Percentiles rank a stretch among this genome's conserved stretches.
phyloP scores from a whole-genome alignment of 345 rosid genomes.

The Laguncularia racemosa region DNA sequence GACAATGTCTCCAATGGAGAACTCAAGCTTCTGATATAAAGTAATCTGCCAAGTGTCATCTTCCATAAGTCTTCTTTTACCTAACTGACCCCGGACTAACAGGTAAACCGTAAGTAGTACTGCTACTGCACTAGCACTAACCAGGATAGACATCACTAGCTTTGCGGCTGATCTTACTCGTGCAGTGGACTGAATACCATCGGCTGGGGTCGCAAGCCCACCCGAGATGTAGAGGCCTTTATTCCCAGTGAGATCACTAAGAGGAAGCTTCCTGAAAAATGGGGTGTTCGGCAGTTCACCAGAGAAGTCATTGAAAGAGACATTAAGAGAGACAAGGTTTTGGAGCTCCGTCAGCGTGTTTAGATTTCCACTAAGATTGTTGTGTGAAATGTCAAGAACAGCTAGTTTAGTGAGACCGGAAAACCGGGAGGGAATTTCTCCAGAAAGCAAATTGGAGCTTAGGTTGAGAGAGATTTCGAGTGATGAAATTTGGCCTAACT shows the following conservation, averaged over 20 bases:
- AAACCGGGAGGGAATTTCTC: slow-evolving; percentile 64
- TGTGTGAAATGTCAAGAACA: slow-evolving; percentile 75
- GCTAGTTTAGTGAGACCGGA: slow-evolving; percentile 68
- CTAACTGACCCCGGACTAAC: slow-evolving; percentile 37
- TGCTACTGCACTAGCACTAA: slow-evolving; percentile 55
- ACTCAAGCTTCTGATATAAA: slow-evolving; percentile 76
- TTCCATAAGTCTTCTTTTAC: slow-evolving; percentile 23
- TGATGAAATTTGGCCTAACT: slow-evolving; percentile 59
- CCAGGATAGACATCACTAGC: slow-evolving; percentile 51
- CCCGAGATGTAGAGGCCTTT: slow-evolving; percentile 48
- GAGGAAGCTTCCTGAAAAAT: slow-evolving; percentile 73
- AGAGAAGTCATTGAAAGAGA: slow-evolving; percentile 85
- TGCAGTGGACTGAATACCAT: slow-evolving; percentile 15
- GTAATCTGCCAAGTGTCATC: slow-evolving; percentile 65
- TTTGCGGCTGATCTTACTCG: slow-evolving; percentile 43
- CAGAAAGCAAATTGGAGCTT: slow-evolving; percentile 65
- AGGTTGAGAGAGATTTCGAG: slow-evolving; percentile 87
- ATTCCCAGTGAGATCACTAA: slow-evolving; percentile 63
- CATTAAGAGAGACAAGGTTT: slow-evolving; percentile 84
- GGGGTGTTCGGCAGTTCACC: slow-evolving; percentile 81
- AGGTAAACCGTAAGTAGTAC: slow-evolving; percentile 53
- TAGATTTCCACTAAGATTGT: slow-evolving; percentile 55
- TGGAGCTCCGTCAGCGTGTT: slow-evolving; percentile 55
- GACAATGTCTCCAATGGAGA: slow-evolving; percentile 65
- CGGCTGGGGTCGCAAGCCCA: slow-evolving; percentile 33